phyloP scores from a whole-genome alignment of 495 filamentous ascomycete species.

The Penicillium ucsense region DNA sequence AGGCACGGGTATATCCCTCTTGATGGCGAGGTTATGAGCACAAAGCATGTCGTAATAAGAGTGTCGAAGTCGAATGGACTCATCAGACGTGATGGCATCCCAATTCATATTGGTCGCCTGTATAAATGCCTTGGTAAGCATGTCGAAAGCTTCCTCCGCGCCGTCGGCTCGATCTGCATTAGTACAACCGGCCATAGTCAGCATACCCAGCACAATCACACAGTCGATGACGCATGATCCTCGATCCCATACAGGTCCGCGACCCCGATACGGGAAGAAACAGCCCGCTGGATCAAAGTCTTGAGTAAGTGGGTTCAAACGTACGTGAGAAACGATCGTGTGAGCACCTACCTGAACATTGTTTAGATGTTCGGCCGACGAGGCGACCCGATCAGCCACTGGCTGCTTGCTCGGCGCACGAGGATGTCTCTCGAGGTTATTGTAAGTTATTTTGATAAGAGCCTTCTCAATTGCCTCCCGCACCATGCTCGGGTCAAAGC shows the following conservation, averaged over 20 bases:
- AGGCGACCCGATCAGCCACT: conserved; percentile 8
- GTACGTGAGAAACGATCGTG: conserved; percentile 8
- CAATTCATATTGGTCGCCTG: conserved; percentile 24
- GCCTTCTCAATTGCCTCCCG: conserved; percentile 18
- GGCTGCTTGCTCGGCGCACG: conserved; percentile 8
- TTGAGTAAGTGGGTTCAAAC: conserved; percentile 3
- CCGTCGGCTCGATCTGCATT: conserved; percentile 18
- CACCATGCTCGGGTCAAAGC: conserved; percentile 2
- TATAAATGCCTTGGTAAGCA: conserved; percentile 23
- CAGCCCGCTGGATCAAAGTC: conserved; percentile 11
- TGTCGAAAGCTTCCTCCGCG: conserved; percentile 7
- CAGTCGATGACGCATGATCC: conserved; percentile 23
- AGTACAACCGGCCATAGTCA: conserved; percentile 32
- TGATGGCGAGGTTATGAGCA: not conserved
- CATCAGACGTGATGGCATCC: conserved; percentile 14
- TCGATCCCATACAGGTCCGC: conserved; percentile 16
- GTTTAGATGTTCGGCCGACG: conserved; percentile 5
- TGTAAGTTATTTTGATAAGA: conserved; percentile 20
- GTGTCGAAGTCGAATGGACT: conserved; percentile 14
- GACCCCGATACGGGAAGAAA: conserved; percentile 17
- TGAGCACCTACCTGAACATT: conserved; percentile 9
- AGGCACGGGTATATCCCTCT: conserved; percentile 2
- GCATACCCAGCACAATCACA: conserved; percentile 23
- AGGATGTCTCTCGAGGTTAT: conserved; percentile 20
- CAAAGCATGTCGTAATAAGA: conserved; percentile 9